Evolutionary conservation across 2,329 filamentous ascomycete genomes (phyloP).

Genomic region (Aureobasidium pullulans): DNA sequence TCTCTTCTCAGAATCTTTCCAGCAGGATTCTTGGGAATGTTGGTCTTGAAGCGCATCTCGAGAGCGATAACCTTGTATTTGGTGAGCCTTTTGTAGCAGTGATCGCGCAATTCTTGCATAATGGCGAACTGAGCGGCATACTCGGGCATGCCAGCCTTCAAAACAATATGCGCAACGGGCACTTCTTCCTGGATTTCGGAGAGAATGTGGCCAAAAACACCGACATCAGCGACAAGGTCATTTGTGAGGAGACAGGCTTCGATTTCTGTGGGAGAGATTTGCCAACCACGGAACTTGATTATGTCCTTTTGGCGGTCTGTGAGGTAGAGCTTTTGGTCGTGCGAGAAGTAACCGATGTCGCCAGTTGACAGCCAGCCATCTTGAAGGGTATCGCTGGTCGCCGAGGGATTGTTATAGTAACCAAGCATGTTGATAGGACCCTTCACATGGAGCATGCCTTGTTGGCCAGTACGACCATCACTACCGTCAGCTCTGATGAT

Average conservation of each 20-base stretch:
- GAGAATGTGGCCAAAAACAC: conserved; percentile 18
- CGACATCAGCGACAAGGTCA: conserved; percentile 21
- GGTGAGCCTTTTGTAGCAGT: conserved; percentile 21
- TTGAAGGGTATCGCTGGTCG: conserved; percentile 19
- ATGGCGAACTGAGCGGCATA: conserved; percentile 17
- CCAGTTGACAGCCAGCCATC: conserved; percentile 26
- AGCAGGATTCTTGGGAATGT: conserved; percentile 26
- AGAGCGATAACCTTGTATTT: conserved; percentile 29
- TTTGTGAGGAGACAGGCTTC: conserved; percentile 24
- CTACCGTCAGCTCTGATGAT: conserved; percentile 24
- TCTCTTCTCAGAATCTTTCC: conserved; percentile 25
- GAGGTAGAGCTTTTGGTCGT: conserved; percentile 25
- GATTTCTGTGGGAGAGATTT: conserved; percentile 28
- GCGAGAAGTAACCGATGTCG: conserved; percentile 31
- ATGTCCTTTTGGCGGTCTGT: conserved; percentile 27
- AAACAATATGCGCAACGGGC: conserved; percentile 19
- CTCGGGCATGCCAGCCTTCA: background rate
- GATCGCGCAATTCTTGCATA: conserved; percentile 23
- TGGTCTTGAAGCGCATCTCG: conserved; percentile 21
- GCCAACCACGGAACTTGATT: conserved; percentile 30
- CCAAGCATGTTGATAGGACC: conserved; percentile 33
- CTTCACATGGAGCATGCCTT: conserved; percentile 37
- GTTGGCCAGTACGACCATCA: conserved; percentile 26
- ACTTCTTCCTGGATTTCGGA: conserved; percentile 9
- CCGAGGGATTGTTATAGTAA: conserved; percentile 27